Percentiles rank a stretch among this genome's conserved stretches.
These are phyloP conservation scores for Cercis canadensis DNA, from an alignment of 306 rosid species.

Conservation along the genomic window DNA sequence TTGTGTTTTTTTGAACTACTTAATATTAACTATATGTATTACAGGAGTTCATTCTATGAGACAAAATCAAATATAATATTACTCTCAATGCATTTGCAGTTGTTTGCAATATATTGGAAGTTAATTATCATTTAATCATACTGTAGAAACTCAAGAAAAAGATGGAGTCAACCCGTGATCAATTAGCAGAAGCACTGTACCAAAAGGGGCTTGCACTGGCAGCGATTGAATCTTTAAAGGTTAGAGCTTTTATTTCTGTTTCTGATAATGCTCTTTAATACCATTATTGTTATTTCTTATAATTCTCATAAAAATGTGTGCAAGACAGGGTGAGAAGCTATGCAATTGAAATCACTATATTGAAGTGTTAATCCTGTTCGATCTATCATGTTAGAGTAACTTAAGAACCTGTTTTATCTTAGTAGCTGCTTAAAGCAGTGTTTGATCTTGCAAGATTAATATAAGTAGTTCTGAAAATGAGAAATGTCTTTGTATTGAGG, in stretches of 20 bases:
- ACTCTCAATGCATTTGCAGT: constrained; percentile 11
- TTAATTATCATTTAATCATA: constrained; percentile 23
- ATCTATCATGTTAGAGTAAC: constrained; percentile 24
- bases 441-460: constrained; percentile 7
- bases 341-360: constrained; percentile 4
- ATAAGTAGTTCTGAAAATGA: constrained; percentile 13
- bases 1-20: background rate
- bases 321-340: constrained; percentile 26
- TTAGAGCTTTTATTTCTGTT: constrained; percentile 44
- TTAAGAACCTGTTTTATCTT: constrained; percentile 23
- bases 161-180: constrained; percentile 86
- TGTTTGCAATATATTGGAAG: constrained; percentile 22
- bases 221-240: constrained; percentile 76
- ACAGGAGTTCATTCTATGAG: background rate
- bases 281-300: background rate
- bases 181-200: constrained; percentile 84
- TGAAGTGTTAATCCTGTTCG: constrained; percentile 8
- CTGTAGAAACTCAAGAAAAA: constrained; percentile 76
- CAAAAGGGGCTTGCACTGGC: constrained; percentile 91
- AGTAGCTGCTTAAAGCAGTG: constrained; percentile 16
- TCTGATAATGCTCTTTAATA: constrained; percentile 17
- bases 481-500: constrained; percentile 11
- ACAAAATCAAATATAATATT: background rate
- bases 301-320: constrained; percentile 12
- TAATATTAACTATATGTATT: background rate